These are phyloP conservation scores for Westerdykella sp. DNA, from an alignment of 2,329 filamentous ascomycete genomes.

Conservation along the genomic window DNA sequence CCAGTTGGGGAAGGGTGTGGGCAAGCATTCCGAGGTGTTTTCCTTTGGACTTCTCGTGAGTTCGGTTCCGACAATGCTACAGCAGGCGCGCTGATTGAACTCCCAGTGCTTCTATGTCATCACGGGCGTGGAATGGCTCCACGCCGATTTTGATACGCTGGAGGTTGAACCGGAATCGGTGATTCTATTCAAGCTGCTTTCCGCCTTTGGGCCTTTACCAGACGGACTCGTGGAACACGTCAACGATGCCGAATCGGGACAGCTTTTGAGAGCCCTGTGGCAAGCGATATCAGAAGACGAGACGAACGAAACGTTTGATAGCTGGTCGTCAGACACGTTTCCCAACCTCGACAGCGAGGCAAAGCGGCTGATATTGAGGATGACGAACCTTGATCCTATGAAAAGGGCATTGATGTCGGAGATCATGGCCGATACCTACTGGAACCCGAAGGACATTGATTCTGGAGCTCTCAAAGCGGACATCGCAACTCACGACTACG, in stretches of 20 bases:
- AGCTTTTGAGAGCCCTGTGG: constrained; percentile 16
- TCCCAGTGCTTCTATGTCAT: constrained; percentile 19
- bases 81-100: constrained; percentile 2
- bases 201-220: constrained; percentile 20
- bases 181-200: constrained; percentile 23
- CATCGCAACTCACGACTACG: too few relatives aligned
- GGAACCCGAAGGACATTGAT: constrained; percentile 2
- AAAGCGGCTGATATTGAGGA: constrained; percentile 26
- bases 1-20: constrained; percentile 8
- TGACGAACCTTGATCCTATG: constrained; percentile 26
- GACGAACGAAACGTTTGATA: constrained; percentile 16
- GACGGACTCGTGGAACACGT: constrained; percentile 22
- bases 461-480: too few relatives aligned
- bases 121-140: constrained; percentile 18
- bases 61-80: constrained; percentile 5
- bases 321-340: constrained; percentile 22
- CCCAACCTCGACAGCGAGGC: constrained; percentile 23
- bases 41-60: constrained; percentile 9
- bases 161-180: constrained; percentile 20
- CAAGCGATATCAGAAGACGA: constrained; percentile 11
- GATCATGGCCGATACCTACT: constrained; percentile 7
- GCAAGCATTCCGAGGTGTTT: constrained; percentile 9
- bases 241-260: constrained; percentile 18
- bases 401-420: constrained; percentile 22
- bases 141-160: constrained; percentile 18